Base-by-base conservation (phyloP, 805 yeast species). In the Candida insectorum region DNA sequence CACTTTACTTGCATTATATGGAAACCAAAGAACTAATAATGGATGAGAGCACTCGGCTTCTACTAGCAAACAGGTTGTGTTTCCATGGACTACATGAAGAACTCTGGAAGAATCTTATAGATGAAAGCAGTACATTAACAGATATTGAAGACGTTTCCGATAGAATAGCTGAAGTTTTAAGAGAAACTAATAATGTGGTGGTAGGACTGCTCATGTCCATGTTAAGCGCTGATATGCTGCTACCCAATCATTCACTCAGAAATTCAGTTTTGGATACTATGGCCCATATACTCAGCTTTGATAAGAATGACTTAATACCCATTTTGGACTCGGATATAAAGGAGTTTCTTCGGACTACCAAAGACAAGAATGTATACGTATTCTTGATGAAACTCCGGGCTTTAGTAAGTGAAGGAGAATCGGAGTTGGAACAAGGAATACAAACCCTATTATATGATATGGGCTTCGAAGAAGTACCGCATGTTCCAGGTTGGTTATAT, bases 91-190 rank as follows among this genome's bases (percentile, higher is more conserved):
- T 45, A 24, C 65, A 52, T 50, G 42, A 37, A 6, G 44, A 41
- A 10, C 49, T 60, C 30, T 66, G 71, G 71, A 37, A 39, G 7
- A 34, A 56, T 9, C 44, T 53, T 22, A 25, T 59, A 2, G 49
- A 47, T 18, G 52, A 53, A 10, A 44, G 52, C 8, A 45, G 55
- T 14, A 49, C 62, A 12, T 46, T 66, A 12, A 49, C 49, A 13
- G 72, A 65, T 31, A 43, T 65, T 15, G 71, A 65, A 36, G 69
- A 63, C 11, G 44, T 56, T 24, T 43, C 62, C 19, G 68, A 59
- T 11, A 36, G 51, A 16, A 44, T 60, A 7, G 39, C 48, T n/a
- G 27, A 36, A 3, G 40, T 44, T 11, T 37, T 60, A 13, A 31
- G 33, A 21, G 39, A 41, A 4, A 41, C 41, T 24, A 43, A 51